Conservation (phyloP, 345 rosid genomes). For the Salix udensis region DNA sequence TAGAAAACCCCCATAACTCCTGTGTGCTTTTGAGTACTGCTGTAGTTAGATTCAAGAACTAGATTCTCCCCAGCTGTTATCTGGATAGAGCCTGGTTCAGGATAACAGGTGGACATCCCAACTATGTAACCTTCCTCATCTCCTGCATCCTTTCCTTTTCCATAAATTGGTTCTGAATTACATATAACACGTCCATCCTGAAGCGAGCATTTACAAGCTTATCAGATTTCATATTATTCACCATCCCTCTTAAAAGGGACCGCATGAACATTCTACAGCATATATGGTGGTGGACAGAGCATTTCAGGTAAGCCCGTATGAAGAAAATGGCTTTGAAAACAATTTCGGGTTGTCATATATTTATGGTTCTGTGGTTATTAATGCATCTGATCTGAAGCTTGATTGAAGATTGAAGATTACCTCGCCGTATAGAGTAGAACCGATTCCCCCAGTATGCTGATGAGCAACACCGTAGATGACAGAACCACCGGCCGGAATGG, state of each 20-base stretch:
- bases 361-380: background rate
- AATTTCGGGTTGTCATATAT: background rate
- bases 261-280: background rate
- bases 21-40: conserved; percentile 42
- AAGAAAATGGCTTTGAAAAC: background rate
- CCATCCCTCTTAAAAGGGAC: background rate
- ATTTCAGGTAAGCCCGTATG: background rate
- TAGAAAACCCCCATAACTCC: conserved; percentile 92
- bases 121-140: conserved; percentile 84
- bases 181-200: conserved; percentile 66
- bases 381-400: background rate
- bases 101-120: conserved; percentile 91
- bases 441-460: conserved; percentile 70
- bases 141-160: conserved; percentile 71
- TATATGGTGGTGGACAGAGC: background rate
- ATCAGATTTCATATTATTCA: background rate
- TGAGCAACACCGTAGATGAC: conserved; percentile 82
- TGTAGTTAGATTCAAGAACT: conserved; percentile 61
- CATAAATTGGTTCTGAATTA: conserved; percentile 56
- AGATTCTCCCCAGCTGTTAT: conserved; percentile 57
- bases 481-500: conserved; percentile 62
- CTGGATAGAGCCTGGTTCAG: conserved; percentile 57
- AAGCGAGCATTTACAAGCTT: background rate
- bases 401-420: conserved; percentile 22
- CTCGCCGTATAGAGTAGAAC: conserved; percentile 70